Percentiles rank a stretch among this genome's conserved stretches.
Conservation (phyloP, 176 grass and related monocot genomes). For the Ensete ventricosum region DNA sequence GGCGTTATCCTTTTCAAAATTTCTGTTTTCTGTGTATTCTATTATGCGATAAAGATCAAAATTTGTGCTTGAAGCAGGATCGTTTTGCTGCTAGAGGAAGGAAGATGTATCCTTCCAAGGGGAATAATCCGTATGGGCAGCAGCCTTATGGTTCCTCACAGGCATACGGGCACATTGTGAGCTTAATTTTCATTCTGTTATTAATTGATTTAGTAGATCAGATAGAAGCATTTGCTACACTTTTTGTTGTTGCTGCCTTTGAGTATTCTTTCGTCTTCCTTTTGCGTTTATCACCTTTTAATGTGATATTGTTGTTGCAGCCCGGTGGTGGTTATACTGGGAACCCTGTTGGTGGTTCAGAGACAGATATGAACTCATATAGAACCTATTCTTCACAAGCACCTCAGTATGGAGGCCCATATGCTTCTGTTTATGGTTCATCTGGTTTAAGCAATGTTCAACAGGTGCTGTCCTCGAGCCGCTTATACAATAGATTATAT, state of each 20-base stretch:
- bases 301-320: slow-evolving; percentile 33
- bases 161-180: slow-evolving; percentile 16
- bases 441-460: slow-evolving; percentile 29
- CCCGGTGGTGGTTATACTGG: slow-evolving; percentile 39
- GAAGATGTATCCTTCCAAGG: slow-evolving; percentile 22
- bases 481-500: background rate
- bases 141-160: slow-evolving; percentile 9
- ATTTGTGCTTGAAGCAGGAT: slow-evolving; percentile 9
- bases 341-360: slow-evolving; percentile 27
- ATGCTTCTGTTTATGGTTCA: slow-evolving; percentile 55
- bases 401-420: slow-evolving; percentile 53
- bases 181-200: background rate
- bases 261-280: background rate
- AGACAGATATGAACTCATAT: slow-evolving; percentile 31
- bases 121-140: slow-evolving; percentile 15
- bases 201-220: background rate
- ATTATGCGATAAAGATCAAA: background rate
- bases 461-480: slow-evolving; percentile 37
- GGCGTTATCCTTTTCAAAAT: background rate
- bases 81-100: background rate
- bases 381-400: slow-evolving; percentile 36
- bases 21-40: background rate
- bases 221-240: no score
- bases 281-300: background rate
- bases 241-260: background rate